These are phyloP conservation scores for Gillenia trifoliata DNA, from an alignment of 306 rosid species.

Conservation along the genomic window DNA sequence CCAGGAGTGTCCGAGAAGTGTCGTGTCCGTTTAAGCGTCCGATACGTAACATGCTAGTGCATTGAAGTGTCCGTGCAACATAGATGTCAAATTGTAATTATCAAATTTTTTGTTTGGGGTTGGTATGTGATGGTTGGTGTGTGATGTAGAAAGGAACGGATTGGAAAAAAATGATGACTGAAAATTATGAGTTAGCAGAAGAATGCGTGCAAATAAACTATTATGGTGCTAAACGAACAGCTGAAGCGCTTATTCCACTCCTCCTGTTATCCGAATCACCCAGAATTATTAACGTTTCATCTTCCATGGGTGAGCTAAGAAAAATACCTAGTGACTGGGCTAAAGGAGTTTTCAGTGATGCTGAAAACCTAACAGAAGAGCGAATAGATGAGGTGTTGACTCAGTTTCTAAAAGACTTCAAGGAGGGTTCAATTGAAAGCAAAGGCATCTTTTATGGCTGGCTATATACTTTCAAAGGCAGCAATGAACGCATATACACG, in stretches of 20 bases:
- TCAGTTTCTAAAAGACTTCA: slow-evolving; percentile 32
- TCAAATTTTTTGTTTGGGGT: not conserved
- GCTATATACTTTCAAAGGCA: slow-evolving; percentile 40
- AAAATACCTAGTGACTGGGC: slow-evolving; percentile 28
- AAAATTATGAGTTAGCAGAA: not conserved
- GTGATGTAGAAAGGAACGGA: not conserved
- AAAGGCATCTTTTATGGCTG: slow-evolving; percentile 21
- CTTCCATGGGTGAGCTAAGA: not conserved
- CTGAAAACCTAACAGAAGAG: slow-evolving; percentile 37
- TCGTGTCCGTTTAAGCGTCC: no score
- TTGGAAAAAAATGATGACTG: not conserved
- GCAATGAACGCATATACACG: slow-evolving; percentile 41
- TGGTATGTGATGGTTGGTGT: no score
- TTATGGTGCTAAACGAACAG: not conserved
- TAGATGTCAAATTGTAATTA: no score
- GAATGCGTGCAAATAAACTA: not conserved
- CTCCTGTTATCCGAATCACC: not conserved
- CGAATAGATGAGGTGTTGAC: slow-evolving; percentile 35
- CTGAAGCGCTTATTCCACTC: not conserved
- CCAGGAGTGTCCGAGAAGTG: no score
- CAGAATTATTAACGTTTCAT: not conserved
- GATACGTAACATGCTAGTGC: no score
- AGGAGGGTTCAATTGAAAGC: slow-evolving; percentile 32
- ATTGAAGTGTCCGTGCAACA: no score
- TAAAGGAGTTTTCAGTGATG: slow-evolving; percentile 31